Evolutionary conservation across 2,329 filamentous ascomycete species (phyloP).

Genomic region (Didymella exigua): DNA sequence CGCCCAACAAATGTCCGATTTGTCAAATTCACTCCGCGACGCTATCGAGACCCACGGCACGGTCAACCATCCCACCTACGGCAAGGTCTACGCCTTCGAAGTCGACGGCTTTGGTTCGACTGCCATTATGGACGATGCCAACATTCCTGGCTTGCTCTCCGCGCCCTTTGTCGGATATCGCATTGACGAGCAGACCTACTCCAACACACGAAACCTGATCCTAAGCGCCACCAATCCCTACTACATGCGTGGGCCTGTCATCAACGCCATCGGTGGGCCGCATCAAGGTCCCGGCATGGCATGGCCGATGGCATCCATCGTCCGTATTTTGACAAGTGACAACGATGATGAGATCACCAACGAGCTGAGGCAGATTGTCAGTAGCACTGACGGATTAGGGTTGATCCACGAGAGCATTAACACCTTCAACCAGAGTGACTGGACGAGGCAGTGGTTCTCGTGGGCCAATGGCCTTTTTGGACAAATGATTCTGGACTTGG

Average conservation of each 20-base stretch:
- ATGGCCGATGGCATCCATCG: slow-evolving; percentile 60
- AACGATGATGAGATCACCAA: slow-evolving; percentile 55
- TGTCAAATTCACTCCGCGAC: slow-evolving; percentile 55
- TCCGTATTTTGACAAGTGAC: slow-evolving; percentile 57
- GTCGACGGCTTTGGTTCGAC: slow-evolving; percentile 54
- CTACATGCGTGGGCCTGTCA: slow-evolving; percentile 56
- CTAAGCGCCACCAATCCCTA: slow-evolving; percentile 56
- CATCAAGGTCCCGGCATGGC: slow-evolving; percentile 55
- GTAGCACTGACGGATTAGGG: slow-evolving; percentile 55
- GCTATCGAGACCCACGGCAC: slow-evolving; percentile 55
- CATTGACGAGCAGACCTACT: slow-evolving; percentile 51
- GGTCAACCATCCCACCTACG: slow-evolving; percentile 44
- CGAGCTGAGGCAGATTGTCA: slow-evolving; percentile 53
- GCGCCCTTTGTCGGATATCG: slow-evolving; percentile 68
- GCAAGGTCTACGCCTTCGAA: slow-evolving; percentile 56
- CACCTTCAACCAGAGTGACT: slow-evolving; percentile 53
- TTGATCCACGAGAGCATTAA: slow-evolving; percentile 60
- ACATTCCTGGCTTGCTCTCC: slow-evolving; percentile 70
- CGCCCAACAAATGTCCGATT: slow-evolving; percentile 60
- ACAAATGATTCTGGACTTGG: slow-evolving; percentile 56
- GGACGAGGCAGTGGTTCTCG: slow-evolving; percentile 58
- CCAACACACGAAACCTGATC: slow-evolving; percentile 54
- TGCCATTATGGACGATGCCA: slow-evolving; percentile 74
- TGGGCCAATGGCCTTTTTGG: slow-evolving; percentile 61
- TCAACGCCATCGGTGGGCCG: slow-evolving; percentile 56